These are phyloP conservation scores for Gliomastix tumulicola DNA, from an alignment of 2,329 filamentous ascomycete genomes.

Conservation along the genomic window DNA sequence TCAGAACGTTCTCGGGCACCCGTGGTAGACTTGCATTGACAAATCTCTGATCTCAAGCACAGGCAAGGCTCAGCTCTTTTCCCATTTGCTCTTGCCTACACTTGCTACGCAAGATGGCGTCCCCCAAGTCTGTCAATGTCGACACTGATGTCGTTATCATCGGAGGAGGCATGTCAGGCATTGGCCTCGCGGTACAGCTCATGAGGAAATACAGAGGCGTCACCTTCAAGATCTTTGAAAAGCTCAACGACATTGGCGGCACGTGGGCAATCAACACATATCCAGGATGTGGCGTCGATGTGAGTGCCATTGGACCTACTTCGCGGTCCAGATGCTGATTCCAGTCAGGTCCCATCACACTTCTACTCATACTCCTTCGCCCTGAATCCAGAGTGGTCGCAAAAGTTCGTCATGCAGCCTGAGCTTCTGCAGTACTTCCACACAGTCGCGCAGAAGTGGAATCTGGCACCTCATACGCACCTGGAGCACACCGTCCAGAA, in stretches of 20 bases:
- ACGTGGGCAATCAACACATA: slow-evolving; percentile 2
- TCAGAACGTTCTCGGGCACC: too few species aligned
- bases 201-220: slow-evolving; percentile 8
- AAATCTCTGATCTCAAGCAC: too few species aligned
- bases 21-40: too few species aligned
- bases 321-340: background rate
- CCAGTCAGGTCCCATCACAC: slow-evolving; percentile 1
- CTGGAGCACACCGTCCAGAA: slow-evolving; percentile 10
- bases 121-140: too few species aligned
- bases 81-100: background rate
- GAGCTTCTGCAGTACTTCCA: slow-evolving; percentile 16
- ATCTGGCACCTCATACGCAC: slow-evolving; percentile 11
- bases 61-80: too few species aligned
- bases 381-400: slow-evolving; percentile 7
- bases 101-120: background rate
- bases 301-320: background rate
- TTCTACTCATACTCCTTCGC: slow-evolving; percentile 8
- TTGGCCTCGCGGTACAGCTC: slow-evolving; percentile 14
- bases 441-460: slow-evolving; percentile 12
- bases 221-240: slow-evolving; percentile 10
- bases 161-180: slow-evolving; percentile 17
- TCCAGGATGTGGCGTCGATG: slow-evolving; percentile 2
- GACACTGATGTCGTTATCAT: slow-evolving; percentile 16
- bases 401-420: slow-evolving; percentile 4
- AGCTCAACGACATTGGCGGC: slow-evolving; percentile 1